Evolutionary conservation across 306 rosid species (phyloP), one percentile per base, ranked within the genome.

Genomic region (Ammopiptanthus mongolicus): DNA sequence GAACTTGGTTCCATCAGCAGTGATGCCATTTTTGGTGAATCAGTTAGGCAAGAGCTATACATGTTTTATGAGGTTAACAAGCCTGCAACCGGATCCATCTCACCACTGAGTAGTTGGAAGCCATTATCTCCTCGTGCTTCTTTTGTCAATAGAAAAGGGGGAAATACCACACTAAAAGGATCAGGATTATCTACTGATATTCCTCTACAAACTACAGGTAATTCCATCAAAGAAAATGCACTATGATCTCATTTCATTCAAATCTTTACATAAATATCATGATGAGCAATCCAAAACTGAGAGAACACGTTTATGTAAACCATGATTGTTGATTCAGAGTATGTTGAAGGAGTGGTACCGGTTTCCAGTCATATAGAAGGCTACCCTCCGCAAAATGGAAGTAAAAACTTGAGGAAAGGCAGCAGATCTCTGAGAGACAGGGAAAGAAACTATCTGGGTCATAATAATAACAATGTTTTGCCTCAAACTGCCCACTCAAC

Each of bases 1-100:
- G 85, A 84, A 55, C 75, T 68, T 66, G 72, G 64, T 68, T 69
- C 72, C 48, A 69, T 82, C 55, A 87, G 69, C 62, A 68, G 41
- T 25, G 58, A 65, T 66, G 57, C 62, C 55, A 39, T 82, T 64
- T 53, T 72, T 74, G 89, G 85, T 64, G 96, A 87, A 79, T 66
- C 90, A 2, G 86, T 9, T 0, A 92, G 97, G 81, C 84, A 92
- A 64, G 96, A 87, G 80, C 87, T 95, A 75, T 85, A 95, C 88
- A 86, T 83, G 89, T 90, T 95, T 78, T 95, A 88, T 73, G 84
- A 87, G 76, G 84, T 47, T 37, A 86, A 79, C 63, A 78, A 79
- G 56, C 60, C 81, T 9, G 72, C 69, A 42, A 31, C 18, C 1
- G 81, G 76, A 42, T 80, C 82, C 57, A 75, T 53, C 75, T 60